Base-by-base conservation (phyloP, 176 grass and related monocot species). In the Hyparrhenia diplandra region DNA sequence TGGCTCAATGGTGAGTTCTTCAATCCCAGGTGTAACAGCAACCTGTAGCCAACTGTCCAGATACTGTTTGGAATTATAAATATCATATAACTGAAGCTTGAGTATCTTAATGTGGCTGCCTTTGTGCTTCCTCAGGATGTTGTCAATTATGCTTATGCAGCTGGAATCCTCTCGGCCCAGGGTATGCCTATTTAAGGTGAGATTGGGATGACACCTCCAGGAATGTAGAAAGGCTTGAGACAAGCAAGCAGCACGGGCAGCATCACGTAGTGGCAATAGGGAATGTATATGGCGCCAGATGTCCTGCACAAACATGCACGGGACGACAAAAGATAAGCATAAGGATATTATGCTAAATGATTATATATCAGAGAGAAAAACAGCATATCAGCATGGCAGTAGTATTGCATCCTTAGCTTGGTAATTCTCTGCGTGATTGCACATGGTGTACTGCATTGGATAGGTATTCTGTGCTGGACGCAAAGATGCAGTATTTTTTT, bases 1-100 rank as follows among this genome's bases (percentile, higher is more conserved):
- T 8, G 41, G 36, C 1, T 1, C 10, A 40, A 84, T 25, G 24
- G 28, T 68, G 14, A 84, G 73, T 60, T 77, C 64, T 69, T 84
- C 73, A 46, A 84, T 84, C 64, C 27, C 27, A 31, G 82, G 36
- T 45, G 25, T 77, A 58, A 84, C 47, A 32, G 82, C 82, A 46
- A 64, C 12, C 9, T 45, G 39, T 31, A 78, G 59, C 75, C 75
- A 78, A 64, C 17, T 64, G 1, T 69, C 36, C 6, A 84, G n/a
- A 45, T 69, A 57, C 10, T 3, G 7, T 8, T 37, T 21, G 16
- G 70, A 11, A 36, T 66, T 6, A 21, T 10, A 28, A 43, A 45
- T 45, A 35, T 20, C 61, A 52, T 0, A 2, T 13, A 40, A 36
- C 2, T 52, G 14, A 52, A 73, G 45, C 28, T 13, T 13, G 7